Base-by-base conservation (phyloP, 331 rosid genomes). In the Prunus yedoensis region DNA sequence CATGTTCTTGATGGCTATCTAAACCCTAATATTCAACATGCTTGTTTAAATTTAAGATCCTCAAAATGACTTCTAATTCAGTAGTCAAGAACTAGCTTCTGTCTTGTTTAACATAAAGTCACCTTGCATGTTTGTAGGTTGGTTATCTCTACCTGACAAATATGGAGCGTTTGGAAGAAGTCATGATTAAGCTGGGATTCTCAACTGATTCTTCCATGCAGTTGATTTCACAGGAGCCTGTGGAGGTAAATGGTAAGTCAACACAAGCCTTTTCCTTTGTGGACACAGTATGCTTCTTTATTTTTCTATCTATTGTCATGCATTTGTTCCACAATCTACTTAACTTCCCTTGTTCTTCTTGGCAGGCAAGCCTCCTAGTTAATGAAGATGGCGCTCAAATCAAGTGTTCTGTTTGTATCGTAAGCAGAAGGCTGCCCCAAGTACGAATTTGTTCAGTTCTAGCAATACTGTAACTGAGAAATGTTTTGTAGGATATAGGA, bases 61-160 rank as follows among this genome's bases (percentile, higher is more conserved):
- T 38, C 43, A 38, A 38, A 38, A 38, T 38, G 1, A 35, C 41
- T 35, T 35, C 41, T 35, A 35, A 5, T 35, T 35, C 41, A 5
- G 2, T 38, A 38, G 43, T 32, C 14, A 20, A 16, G 54, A 28
- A 52, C n/a, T 47, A 25, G 16, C 18, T 47, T 71, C 73, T 71
- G 58, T 64, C 46, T 77, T 76, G 45, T 65, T 72, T 6, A 50
- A 74, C 81, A 70, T 81, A 49, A 82, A n/a, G 35, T 66, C 61
- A 77, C 17, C 64, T 45, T 75, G 35, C 43, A 18, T 77, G 6
- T 79, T 78, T 77, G 74, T 79, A 94, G 99, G 70, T 94, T 74
- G 99, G 96, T 51, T 88, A 85, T 87, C 95, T 91, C 71, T 94
- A 92, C 79, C 83, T 94, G 83, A 90, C 89, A 73, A 87, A 92